A percentile compares a stretch with the other conserved stretches of the same genome.
Conservation (phyloP, 2,329 filamentous ascomycete genomes). For the Fusarium proliferatum region DNA sequence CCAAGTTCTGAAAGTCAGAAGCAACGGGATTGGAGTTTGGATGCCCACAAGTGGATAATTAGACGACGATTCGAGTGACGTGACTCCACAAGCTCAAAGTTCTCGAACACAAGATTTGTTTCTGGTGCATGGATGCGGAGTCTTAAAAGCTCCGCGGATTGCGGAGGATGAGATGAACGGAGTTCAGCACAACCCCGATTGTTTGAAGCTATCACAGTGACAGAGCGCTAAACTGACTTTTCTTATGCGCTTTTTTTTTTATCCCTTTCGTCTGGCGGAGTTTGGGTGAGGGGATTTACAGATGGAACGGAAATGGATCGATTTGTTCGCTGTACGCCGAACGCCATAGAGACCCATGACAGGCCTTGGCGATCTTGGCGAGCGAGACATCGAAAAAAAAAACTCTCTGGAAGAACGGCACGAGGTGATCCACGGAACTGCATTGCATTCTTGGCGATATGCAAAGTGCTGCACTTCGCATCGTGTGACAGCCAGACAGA, state of each 20-base stretch:
- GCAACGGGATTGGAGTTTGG: slow-evolving; percentile 8
- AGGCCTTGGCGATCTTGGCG: slow-evolving; percentile 14
- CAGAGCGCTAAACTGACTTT: neutral
- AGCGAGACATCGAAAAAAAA: neutral
- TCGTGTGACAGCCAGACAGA: slow-evolving; percentile 1
- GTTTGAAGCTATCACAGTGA: neutral
- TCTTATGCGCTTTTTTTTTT: neutral
- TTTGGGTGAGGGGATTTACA: neutral
- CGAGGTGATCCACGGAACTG: slow-evolving; percentile 18
- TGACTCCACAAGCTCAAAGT: slow-evolving; percentile 21
- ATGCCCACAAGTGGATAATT: slow-evolving; percentile 10
- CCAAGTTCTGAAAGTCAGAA: neutral
- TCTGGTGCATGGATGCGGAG: neutral
- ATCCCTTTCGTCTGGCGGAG: neutral
- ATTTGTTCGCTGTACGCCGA: slow-evolving; percentile 5
- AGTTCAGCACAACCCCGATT: slow-evolving; percentile 1
- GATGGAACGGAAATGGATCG: neutral
- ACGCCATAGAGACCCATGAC: slow-evolving; percentile 1
- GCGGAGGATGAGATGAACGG: neutral
- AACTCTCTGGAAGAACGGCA: slow-evolving; percentile 26
- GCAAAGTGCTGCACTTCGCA: neutral
- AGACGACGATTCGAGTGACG: neutral
- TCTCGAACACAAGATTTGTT: slow-evolving; percentile 17
- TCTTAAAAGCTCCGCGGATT: slow-evolving; percentile 17
- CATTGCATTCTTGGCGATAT: slow-evolving; percentile 15